phyloP scores from a whole-genome alignment of 768 basidiomycete genomes.

The Phanerochaete carnosa region DNA sequence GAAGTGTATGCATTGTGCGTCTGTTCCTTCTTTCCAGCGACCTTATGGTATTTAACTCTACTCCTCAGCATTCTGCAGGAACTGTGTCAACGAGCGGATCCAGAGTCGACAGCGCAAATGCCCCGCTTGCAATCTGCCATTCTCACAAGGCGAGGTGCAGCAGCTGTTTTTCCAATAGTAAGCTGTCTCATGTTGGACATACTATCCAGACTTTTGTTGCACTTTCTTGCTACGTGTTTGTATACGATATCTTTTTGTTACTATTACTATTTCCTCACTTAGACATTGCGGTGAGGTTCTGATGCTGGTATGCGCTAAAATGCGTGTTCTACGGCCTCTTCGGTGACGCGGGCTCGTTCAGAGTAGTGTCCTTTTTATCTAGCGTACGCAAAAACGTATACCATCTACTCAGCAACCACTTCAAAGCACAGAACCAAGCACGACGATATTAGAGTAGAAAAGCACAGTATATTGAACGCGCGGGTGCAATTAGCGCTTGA shows the following conservation, averaged over 20 bases:
- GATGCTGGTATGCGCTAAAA: background rate
- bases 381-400: no score
- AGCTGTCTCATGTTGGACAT: background rate
- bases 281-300: no score
- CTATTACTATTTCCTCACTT: constrained; percentile 6
- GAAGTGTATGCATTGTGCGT: constrained; percentile 91
- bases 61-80: constrained; percentile 75
- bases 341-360: no score
- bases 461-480: background rate
- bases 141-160: constrained; percentile 83
- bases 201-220: background rate
- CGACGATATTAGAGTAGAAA: background rate
- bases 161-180: constrained; percentile 54
- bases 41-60: background rate
- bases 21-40: background rate
- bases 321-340: no score
- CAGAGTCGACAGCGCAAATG: constrained; percentile 91
- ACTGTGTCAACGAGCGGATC: constrained; percentile 84
- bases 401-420: no score
- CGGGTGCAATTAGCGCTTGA: constrained; percentile 67
- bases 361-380: no score
- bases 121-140: constrained; percentile 79
- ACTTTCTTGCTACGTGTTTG: background rate
- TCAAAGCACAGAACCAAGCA: background rate
- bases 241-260: background rate